Conservation (phyloP, 805 yeast genomes). For the Candida multigemmis region DNA sequence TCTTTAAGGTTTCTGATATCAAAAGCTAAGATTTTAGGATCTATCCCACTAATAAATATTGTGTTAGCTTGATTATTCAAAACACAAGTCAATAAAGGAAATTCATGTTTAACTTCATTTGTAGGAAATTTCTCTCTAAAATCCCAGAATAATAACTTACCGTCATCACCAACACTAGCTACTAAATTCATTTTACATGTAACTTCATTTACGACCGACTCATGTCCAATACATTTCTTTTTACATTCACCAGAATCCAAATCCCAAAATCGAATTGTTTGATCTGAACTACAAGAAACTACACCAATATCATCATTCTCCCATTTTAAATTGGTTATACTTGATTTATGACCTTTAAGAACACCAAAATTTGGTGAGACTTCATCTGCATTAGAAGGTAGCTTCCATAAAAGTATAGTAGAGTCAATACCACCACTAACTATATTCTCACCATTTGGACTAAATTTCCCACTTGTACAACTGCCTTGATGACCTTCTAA, state of each 20-base stretch:
- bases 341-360: conserved; percentile 51
- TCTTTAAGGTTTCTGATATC: conserved; percentile 39
- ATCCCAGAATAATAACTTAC: conserved; percentile 57
- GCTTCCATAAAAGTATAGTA: conserved; percentile 37
- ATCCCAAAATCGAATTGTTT: conserved; percentile 57
- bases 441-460: conserved; percentile 37
- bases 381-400: conserved; percentile 18
- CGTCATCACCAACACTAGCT: conserved; percentile 59
- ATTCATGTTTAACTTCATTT: conserved; percentile 33
- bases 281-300: conserved; percentile 52
- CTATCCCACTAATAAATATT: conserved; percentile 58
- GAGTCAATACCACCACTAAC: conserved; percentile 61
- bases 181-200: conserved; percentile 23
- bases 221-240: conserved; percentile 46
- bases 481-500: conserved; percentile 48
- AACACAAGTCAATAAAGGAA: conserved; percentile 47
- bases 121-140: conserved; percentile 40
- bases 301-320: conserved; percentile 26
- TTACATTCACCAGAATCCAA: conserved; percentile 43
- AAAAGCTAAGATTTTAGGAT: conserved; percentile 51
- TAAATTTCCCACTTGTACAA: conserved; percentile 45
- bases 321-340: conserved; percentile 57
- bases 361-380: conserved; percentile 34
- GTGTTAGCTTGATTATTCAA: conserved; percentile 27
- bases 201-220: conserved; percentile 47